A percentile compares a stretch with the other conserved stretches of the same genome.
These are phyloP conservation scores for Hypoxylon intermedium DNA, from an alignment of 495 filamentous ascomycete species.

Conservation along the genomic window DNA sequence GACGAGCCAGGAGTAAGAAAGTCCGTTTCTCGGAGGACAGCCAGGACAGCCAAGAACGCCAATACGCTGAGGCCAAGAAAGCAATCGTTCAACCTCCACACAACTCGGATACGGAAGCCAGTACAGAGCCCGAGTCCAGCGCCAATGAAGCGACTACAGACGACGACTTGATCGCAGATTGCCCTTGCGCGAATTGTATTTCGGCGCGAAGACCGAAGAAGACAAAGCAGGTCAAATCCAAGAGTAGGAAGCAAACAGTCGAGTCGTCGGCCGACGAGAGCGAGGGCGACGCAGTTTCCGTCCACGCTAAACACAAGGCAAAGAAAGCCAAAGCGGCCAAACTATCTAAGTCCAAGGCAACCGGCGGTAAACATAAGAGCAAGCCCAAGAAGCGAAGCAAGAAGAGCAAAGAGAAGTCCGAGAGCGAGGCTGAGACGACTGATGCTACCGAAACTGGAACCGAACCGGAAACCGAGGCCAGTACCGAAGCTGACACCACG, in stretches of 20 bases:
- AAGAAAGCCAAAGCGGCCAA: conserved; percentile 15
- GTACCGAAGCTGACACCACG: conserved; percentile 6
- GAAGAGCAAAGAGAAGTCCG: conserved; percentile 30
- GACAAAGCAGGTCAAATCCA: conserved; percentile 6
- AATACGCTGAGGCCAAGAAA: conserved; percentile 15
- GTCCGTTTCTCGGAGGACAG: conserved; percentile 33
- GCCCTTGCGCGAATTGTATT: conserved; percentile 39
- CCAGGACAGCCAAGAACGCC: conserved; percentile 32
- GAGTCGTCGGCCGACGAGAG: conserved; percentile 14
- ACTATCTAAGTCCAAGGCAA: conserved; percentile 2
- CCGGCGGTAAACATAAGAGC: conserved; percentile 15
- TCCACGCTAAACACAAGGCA: conserved; percentile 30
- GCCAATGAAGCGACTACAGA: conserved; percentile 12
- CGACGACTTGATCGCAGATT: conserved; percentile 29
- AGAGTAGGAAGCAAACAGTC: conserved; percentile 7
- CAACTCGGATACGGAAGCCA: conserved; percentile 14
- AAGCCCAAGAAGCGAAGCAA: conserved; percentile 11
- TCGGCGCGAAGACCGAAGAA: conserved; percentile 15
- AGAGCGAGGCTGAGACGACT: conserved; percentile 16
- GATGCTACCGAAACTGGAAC: conserved; percentile 10
- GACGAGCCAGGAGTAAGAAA: conserved; percentile 12
- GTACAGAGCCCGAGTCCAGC: conserved; percentile 18
- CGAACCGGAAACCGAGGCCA: conserved; percentile 9
- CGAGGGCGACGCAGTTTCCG: conserved; percentile 10
- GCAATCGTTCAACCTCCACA: background rate